Evolutionary conservation across 495 filamentous ascomycete species (phyloP), one percentile per base, ranked within the genome.

Genomic region (Amniculicola lignicola): DNA sequence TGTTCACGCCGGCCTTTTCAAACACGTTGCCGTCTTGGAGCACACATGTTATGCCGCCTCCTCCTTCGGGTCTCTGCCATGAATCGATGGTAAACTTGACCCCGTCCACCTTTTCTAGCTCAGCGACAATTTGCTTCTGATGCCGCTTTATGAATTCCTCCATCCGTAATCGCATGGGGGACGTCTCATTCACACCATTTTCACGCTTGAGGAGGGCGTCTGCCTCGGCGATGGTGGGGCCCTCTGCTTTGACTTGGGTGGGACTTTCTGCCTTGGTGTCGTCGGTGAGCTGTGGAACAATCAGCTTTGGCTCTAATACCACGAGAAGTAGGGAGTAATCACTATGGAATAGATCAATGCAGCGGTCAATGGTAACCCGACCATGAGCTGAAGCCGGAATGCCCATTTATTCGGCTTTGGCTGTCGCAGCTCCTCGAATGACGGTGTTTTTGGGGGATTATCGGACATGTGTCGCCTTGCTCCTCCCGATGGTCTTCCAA

Each of bases 81-180:
- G 82, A 85, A 73, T 99, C 93, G 27, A 82, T 73, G 37, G 77
- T 75, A 74, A 99, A 99, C 52, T 79, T 78, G 18, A 53, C 81
- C 35, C 89, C 88, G 68, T 99, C 93, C 25, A 96, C 74, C 54
- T 81, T 76, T 67, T 92, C 84, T 3, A 98, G 79, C 24, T 84
- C 88, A 29, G 77, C 70, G 1, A 96, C 86, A 49, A 97, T 97
- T 47, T 86, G 82, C 54, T 84, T 79, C 67, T 99, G 93, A 60
- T 96, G 86, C 50, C 87, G 79, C 69, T 93, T 93, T 69, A 97
- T 90, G 69, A 97, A 87, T 53, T 85, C 79, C 71, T 97, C 94
- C 93, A 97, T 97, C 33, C 91, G 89, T 36, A 96, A 77, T 39
- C 94, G 92, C 94, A 99, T 99, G 0, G 94, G 90, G 7, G 90